phyloP scores from a whole-genome alignment of 768 basidiomycete species.

The Collybia sp. region DNA sequence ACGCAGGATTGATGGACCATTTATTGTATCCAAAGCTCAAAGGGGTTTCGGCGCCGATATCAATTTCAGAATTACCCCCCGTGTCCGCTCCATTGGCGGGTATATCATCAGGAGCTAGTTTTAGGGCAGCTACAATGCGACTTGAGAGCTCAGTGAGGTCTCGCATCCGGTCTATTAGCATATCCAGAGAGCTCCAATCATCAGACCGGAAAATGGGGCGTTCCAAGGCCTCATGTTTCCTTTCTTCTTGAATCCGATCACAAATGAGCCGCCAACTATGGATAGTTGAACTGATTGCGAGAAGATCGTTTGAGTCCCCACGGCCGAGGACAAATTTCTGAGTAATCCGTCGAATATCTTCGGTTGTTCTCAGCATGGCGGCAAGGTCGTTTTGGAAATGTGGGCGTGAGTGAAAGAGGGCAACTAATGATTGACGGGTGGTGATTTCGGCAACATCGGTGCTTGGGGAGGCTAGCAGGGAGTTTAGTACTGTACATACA shows the following conservation, averaged over 20 bases:
- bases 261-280: slow-evolving; percentile 52
- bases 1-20: slow-evolving; percentile 70
- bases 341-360: slow-evolving; percentile 71
- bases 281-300: slow-evolving; percentile 60
- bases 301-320: slow-evolving; percentile 62
- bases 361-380: slow-evolving; percentile 48
- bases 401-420: slow-evolving; percentile 57
- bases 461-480: slow-evolving; percentile 71
- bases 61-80: slow-evolving; percentile 12
- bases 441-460: slow-evolving; percentile 70
- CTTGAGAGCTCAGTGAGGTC: slow-evolving; percentile 47
- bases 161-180: slow-evolving; percentile 47
- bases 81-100: slow-evolving; percentile 16
- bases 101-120: slow-evolving; percentile 10
- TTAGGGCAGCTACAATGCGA: slow-evolving; percentile 50
- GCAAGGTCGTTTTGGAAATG: slow-evolving; percentile 64
- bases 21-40: slow-evolving; percentile 32
- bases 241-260: slow-evolving; percentile 51
- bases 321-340: slow-evolving; percentile 72
- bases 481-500: slow-evolving; percentile 20
- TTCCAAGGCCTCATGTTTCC: slow-evolving; percentile 40
- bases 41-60: slow-evolving; percentile 2
- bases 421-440: slow-evolving; percentile 71
- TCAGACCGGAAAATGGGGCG: slow-evolving; percentile 15
- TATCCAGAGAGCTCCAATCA: slow-evolving; percentile 56